Evolutionary conservation across 2,329 filamentous ascomycete species (phyloP).

Genomic region (Chaetomiaceae sp.): DNA sequence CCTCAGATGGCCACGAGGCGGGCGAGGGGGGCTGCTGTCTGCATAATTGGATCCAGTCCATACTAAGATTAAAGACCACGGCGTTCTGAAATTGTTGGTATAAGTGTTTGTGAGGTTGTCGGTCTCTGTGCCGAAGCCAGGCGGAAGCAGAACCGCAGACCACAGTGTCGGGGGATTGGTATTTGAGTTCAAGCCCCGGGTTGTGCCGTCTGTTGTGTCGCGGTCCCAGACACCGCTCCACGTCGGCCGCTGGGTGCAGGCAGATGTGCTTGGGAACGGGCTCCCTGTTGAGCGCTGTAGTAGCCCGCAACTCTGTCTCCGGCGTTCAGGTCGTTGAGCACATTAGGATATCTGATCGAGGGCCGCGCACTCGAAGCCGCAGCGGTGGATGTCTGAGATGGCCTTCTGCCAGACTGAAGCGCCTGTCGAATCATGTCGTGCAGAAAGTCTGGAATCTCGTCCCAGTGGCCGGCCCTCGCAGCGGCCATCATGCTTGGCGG

Average conservation of each 20-base stretch:
- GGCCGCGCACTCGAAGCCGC: constrained; percentile 11
- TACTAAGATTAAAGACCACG: constrained; percentile 10
- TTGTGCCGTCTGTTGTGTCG: constrained; percentile 6
- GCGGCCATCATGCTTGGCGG: constrained; percentile 50
- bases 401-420: constrained; percentile 37
- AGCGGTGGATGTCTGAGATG: constrained; percentile 8
- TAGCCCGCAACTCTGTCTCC: constrained; percentile 5
- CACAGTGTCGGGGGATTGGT: neutral
- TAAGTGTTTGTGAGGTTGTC: neutral
- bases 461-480: constrained; percentile 54
- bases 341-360: constrained; percentile 15
- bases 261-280: constrained; percentile 8
- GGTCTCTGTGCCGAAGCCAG: neutral
- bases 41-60: constrained; percentile 10
- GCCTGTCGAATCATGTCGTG: constrained; percentile 49
- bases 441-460: constrained; percentile 53
- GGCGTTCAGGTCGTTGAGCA: neutral
- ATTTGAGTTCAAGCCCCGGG: neutral
- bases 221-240: neutral
- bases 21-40: neutral
- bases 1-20: too few species aligned
- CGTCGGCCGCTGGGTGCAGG: constrained; percentile 1
- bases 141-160: neutral
- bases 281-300: constrained; percentile 10
- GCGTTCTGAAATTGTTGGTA: neutral